Conservation (phyloP, 2,329 filamentous ascomycete species). For the Curvularia sp. region DNA sequence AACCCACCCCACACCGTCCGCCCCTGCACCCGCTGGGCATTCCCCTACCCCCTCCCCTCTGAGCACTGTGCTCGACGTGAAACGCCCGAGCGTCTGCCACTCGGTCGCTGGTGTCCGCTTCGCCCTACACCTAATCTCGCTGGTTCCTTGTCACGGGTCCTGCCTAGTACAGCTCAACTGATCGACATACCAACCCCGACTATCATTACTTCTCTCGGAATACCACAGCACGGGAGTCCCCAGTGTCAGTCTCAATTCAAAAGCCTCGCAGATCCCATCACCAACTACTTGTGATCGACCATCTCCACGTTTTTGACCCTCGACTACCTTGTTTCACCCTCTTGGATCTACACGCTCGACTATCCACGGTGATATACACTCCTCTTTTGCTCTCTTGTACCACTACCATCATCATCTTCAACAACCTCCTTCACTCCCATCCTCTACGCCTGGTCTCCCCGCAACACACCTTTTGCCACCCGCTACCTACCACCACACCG, state of each 20-base stretch:
- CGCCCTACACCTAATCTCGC: slow-evolving; percentile 45
- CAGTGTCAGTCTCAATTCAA: slow-evolving; percentile 50
- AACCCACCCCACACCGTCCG: slow-evolving; percentile 33
- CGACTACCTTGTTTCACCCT: slow-evolving; percentile 46
- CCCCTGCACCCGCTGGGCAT: slow-evolving; percentile 38
- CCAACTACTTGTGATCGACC: slow-evolving; percentile 55
- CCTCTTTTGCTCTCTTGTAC: slow-evolving; percentile 32
- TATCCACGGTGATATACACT: slow-evolving; percentile 37
- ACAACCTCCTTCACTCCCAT: background rate
- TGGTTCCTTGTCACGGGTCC: slow-evolving; percentile 48
- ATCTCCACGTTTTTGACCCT: slow-evolving; percentile 57
- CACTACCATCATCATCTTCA: slow-evolving; percentile 9
- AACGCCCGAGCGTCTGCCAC: slow-evolving; percentile 49
- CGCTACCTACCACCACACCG: slow-evolving; percentile 18
- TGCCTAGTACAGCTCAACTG: slow-evolving; percentile 43
- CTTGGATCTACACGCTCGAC: slow-evolving; percentile 30
- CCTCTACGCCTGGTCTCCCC: slow-evolving; percentile 12
- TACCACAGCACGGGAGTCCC: slow-evolving; percentile 42
- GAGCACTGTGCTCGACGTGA: slow-evolving; percentile 47
- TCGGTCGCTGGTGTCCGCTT: slow-evolving; percentile 41
- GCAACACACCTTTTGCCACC: background rate
- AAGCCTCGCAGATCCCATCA: slow-evolving; percentile 59
- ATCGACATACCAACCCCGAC: slow-evolving; percentile 47
- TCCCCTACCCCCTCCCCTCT: slow-evolving; percentile 29
- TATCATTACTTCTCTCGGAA: slow-evolving; percentile 48